A percentile compares a stretch with the other conserved stretches of the same genome.
phyloP scores from a whole-genome alignment of 257 asterid genomes.

The Solanum piurae region DNA sequence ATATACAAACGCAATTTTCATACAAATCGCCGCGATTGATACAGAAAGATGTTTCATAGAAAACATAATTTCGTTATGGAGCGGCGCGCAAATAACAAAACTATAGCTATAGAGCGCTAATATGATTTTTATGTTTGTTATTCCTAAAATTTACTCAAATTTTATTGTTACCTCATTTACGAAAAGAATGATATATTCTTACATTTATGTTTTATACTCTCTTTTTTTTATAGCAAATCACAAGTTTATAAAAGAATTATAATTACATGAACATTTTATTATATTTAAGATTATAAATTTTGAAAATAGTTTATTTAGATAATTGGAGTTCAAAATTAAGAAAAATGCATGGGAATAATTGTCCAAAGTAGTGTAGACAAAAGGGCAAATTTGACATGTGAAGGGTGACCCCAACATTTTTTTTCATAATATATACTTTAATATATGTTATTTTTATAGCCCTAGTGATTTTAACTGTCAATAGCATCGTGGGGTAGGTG shows the following conservation, averaged over 20 bases:
- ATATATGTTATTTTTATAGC: neutral
- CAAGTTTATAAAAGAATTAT: neutral
- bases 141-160: neutral
- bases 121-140: too few species aligned
- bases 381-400: neutral
- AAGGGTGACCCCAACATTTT: neutral
- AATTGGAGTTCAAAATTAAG: neutral
- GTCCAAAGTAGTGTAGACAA: neutral
- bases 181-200: too few species aligned
- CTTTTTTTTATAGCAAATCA: too few species aligned
- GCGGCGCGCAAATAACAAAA: too few species aligned
- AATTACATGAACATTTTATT: neutral
- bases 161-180: too few species aligned
- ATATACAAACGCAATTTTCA: too few species aligned
- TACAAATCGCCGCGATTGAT: too few species aligned
- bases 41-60: too few species aligned
- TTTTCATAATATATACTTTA: neutral
- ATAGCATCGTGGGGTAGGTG: neutral
- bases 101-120: rapidly evolving
- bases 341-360: neutral
- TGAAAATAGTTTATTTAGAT: too few species aligned
- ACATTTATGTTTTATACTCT: too few species aligned
- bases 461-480: neutral
- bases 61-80: neutral
- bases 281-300: neutral